Evolutionary conservation across 2,329 filamentous ascomycete species (phyloP).

Genomic region (Ascocoryne sarcoides): DNA sequence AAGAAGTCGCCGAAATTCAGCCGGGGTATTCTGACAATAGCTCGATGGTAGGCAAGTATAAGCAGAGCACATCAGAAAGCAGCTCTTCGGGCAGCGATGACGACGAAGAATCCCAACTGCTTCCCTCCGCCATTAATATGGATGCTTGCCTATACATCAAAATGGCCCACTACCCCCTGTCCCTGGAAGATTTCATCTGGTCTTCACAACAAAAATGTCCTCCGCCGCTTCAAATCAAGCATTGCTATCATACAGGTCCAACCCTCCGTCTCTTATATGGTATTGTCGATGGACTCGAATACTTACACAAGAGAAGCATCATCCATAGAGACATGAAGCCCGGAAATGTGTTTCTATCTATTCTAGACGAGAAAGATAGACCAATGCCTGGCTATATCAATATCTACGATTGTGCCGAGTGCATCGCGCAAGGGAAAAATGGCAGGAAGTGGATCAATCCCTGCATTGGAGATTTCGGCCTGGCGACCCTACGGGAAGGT

Average conservation of each 20-base stretch:
- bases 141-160: conserved; percentile 29
- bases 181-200: conserved; percentile 49
- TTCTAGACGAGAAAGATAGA: conserved; percentile 29
- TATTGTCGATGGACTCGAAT: conserved; percentile 54
- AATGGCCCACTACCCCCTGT: conserved; percentile 46
- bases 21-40: too few relatives aligned
- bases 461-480: conserved; percentile 60
- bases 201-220: conserved; percentile 20
- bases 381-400: conserved; percentile 36
- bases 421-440: too few relatives aligned
- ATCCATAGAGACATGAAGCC: conserved; percentile 62
- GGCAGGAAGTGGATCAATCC: conserved; percentile 40
- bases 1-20: too few relatives aligned
- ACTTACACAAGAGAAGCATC: conserved; percentile 51
- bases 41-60: too few relatives aligned
- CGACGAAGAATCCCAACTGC: background rate
- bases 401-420: conserved; percentile 32
- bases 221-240: conserved; percentile 27
- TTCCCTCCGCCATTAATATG: conserved; percentile 2
- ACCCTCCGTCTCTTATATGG: conserved; percentile 48
- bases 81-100: background rate
- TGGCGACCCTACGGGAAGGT: conserved; percentile 28
- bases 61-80: too few relatives aligned
- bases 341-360: conserved; percentile 56
- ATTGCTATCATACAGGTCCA: conserved; percentile 54